These are phyloP conservation scores for Botrytis byssoidea DNA, from an alignment of 2,329 filamentous ascomycete genomes.

Conservation along the genomic window DNA sequence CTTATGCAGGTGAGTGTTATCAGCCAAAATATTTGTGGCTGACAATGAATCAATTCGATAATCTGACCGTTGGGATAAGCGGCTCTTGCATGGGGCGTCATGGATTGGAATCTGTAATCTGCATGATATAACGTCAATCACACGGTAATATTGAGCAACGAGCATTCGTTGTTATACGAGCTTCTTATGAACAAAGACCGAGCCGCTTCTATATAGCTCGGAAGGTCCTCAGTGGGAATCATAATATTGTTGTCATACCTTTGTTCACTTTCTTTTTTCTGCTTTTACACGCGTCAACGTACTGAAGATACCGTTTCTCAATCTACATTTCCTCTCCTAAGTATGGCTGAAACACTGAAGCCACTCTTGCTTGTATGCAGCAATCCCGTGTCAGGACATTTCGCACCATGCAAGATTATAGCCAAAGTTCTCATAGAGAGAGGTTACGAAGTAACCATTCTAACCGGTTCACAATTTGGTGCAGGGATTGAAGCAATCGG, in stretches of 20 bases:
- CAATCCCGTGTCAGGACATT: conserved; percentile 24
- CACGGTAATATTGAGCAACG: neutral
- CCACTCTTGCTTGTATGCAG: conserved; percentile 5
- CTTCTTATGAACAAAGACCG: neutral
- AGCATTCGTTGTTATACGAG: neutral
- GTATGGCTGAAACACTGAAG: neutral
- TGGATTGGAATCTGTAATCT: neutral
- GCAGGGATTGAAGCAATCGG: conserved; percentile 41
- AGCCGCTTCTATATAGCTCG: neutral
- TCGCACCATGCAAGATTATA: conserved; percentile 22
- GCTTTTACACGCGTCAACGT: neutral
- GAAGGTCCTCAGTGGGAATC: neutral
- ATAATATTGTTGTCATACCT: neutral
- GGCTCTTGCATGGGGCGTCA: neutral
- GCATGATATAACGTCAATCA: neutral
- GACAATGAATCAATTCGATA: neutral
- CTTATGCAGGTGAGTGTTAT: neutral
- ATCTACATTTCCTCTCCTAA: neutral
- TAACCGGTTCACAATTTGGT: conserved; percentile 42
- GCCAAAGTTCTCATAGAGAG: conserved; percentile 32
- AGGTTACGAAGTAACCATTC: conserved; percentile 45
- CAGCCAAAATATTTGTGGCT: neutral
- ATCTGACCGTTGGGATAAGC: neutral
- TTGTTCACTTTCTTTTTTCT: neutral
- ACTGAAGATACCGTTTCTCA: neutral